Conservation (phyloP, 768 basidiomycete species). For the Boletus reticulatus region DNA sequence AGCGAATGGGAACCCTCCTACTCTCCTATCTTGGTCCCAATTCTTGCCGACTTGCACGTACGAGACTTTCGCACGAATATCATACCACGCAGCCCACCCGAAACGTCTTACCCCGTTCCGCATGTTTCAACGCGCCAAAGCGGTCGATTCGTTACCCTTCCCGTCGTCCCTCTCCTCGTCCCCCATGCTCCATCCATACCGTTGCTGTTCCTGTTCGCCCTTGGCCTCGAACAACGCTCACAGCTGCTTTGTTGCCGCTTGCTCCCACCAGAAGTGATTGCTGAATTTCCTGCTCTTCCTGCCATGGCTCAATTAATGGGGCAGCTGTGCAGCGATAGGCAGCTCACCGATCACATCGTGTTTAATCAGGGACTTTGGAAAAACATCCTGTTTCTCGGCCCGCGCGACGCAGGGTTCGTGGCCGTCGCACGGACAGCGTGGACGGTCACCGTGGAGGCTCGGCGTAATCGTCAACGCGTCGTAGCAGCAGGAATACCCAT, state of each 20-base stretch:
- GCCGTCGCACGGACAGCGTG: constrained; percentile 59
- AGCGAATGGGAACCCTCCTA: constrained; percentile 29
- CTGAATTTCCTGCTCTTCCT: constrained; percentile 60
- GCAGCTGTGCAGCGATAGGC: constrained; percentile 35
- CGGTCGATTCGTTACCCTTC: constrained; percentile 44
- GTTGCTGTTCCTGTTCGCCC: constrained; percentile 56
- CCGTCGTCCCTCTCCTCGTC: constrained; percentile 45
- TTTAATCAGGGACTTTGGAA: constrained; percentile 66
- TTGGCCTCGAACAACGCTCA: constrained; percentile 48
- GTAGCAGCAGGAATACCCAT: constrained; percentile 11
- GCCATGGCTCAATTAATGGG: constrained; percentile 56
- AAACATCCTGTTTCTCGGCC: constrained; percentile 56
- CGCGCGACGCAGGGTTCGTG: constrained; percentile 43
- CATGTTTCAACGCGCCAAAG: constrained; percentile 15
- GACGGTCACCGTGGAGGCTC: constrained; percentile 74
- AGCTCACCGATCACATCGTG: constrained; percentile 30
- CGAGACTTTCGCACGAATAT: constrained; percentile 37
- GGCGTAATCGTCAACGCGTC: constrained; percentile 27
- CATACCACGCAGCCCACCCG: constrained; percentile 32
- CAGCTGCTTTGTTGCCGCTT: constrained; percentile 48
- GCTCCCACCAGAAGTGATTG: constrained; percentile 48
- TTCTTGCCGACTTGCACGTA: constrained; percentile 47
- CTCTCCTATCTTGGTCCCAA: constrained; percentile 50
- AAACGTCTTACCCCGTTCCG: constrained; percentile 35
- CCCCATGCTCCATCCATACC: constrained; percentile 56